A percentile compares a stretch with the other conserved stretches of the same genome.
These are phyloP conservation scores for Myotisia sp. DNA, from an alignment of 2,329 filamentous ascomycete species.

Conservation along the genomic window DNA sequence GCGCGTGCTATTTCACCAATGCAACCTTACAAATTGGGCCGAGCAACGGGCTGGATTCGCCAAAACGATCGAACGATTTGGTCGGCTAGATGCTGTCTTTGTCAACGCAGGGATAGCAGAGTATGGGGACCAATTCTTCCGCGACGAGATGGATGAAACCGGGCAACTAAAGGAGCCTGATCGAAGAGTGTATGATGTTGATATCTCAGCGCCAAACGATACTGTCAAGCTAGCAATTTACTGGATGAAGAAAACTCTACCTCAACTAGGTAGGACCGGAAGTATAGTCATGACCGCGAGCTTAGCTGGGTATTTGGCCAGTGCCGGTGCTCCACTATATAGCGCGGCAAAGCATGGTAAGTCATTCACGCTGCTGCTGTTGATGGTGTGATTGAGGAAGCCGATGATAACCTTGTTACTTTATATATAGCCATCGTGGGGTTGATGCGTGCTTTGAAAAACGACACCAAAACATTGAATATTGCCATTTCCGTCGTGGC, in stretches of 20 bases:
- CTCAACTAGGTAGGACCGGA: conserved; percentile 24
- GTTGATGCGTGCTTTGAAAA: conserved; percentile 37
- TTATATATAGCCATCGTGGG: conserved; percentile 35
- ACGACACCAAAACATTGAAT: conserved; percentile 32
- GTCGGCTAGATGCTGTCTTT: conserved; percentile 34
- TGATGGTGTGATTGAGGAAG: not conserved
- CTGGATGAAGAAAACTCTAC: conserved; percentile 29
- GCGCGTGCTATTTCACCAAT: conserved; percentile 24
- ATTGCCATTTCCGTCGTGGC: conserved; percentile 36
- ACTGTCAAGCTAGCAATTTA: conserved; percentile 37
- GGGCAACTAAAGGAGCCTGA: conserved; percentile 35
- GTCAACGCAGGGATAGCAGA: conserved; percentile 38
- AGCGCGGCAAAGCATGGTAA: conserved; percentile 37
- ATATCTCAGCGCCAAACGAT: conserved; percentile 34
- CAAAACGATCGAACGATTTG: conserved; percentile 28
- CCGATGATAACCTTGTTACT: too few relatives aligned
- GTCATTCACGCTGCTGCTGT: too few relatives aligned
- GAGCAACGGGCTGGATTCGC: conserved; percentile 34
- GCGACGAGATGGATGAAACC: conserved; percentile 27
- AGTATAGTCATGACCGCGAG: conserved; percentile 36
- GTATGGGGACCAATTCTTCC: conserved; percentile 37
- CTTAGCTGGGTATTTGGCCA: conserved; percentile 36
- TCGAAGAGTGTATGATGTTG: conserved; percentile 31
- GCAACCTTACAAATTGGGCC: conserved; percentile 34
- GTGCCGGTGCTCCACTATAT: conserved; percentile 35